Percentiles rank a stretch among this genome's conserved stretches.
phyloP scores from a whole-genome alignment of 1,284 basidiomycete genomes.

The Apiotrichum gamsii region DNA sequence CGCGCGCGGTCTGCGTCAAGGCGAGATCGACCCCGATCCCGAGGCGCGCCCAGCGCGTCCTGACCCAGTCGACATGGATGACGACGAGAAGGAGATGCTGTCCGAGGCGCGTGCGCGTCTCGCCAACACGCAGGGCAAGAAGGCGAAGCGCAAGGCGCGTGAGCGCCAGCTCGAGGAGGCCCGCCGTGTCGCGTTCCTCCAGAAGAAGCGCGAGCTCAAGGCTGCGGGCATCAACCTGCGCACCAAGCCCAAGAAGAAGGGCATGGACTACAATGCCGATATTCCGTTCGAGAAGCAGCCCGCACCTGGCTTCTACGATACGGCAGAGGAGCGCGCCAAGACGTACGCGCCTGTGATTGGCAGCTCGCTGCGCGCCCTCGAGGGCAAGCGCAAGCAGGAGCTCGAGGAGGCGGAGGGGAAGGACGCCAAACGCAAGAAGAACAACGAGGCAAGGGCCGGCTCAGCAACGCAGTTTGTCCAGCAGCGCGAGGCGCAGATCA shows the following conservation, averaged over 20 bases:
- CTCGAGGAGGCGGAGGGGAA: slow-evolving; percentile 80
- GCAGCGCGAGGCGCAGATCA: slow-evolving; percentile 91
- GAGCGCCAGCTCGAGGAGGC: slow-evolving; percentile 96
- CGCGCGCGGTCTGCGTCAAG: slow-evolving; percentile 80
- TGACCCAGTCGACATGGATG: slow-evolving; percentile 99
- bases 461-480: slow-evolving; percentile 85
- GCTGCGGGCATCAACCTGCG: slow-evolving; percentile 86
- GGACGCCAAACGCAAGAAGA: slow-evolving; percentile 67
- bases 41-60: slow-evolving; percentile 97
- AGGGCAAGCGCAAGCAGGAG: slow-evolving; percentile 75
- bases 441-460: slow-evolving; percentile 53
- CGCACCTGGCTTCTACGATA: slow-evolving; percentile 94
- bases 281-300: slow-evolving; percentile 98
- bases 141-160: slow-evolving; percentile 96
- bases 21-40: slow-evolving; percentile 98
- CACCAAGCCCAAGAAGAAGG: slow-evolving; percentile 87
- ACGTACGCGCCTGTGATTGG: slow-evolving; percentile 82
- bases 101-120: slow-evolving; percentile 96
- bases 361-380: slow-evolving; percentile 76
- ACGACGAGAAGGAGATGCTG: slow-evolving; percentile 99
- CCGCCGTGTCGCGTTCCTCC: slow-evolving; percentile 82
- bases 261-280: slow-evolving; percentile 98
- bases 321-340: slow-evolving; percentile 87
- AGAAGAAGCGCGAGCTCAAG: slow-evolving; percentile 97
- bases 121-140: slow-evolving; percentile 99